Conservation (phyloP, 2,329 filamentous ascomycete species). For the Venturia aucupariae region DNA sequence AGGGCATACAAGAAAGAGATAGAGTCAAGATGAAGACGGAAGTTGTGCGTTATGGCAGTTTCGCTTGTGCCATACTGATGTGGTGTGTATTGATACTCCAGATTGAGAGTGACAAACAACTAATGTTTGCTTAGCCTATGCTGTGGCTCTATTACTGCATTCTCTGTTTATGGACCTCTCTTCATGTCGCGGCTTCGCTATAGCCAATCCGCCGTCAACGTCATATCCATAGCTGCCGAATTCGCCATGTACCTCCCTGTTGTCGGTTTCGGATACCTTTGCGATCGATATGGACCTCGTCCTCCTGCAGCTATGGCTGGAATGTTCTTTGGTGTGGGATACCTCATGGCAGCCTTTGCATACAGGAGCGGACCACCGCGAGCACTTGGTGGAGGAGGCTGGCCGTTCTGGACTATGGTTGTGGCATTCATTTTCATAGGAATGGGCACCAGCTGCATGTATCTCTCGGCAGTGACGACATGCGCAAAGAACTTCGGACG, state of each 20-base stretch:
- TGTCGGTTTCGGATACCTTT: slow-evolving; percentile 78
- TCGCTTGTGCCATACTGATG: slow-evolving; percentile 51
- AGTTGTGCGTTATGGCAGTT: slow-evolving; percentile 45
- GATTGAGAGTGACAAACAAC: background rate
- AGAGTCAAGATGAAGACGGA: slow-evolving; percentile 44
- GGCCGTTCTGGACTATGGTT: slow-evolving; percentile 77
- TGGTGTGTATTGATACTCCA: slow-evolving; percentile 32
- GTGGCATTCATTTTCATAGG: slow-evolving; percentile 76
- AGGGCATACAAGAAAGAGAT: slow-evolving; percentile 50
- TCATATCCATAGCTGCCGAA: slow-evolving; percentile 77
- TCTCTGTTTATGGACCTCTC: slow-evolving; percentile 85
- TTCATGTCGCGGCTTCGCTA: slow-evolving; percentile 83
- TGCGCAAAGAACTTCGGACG: slow-evolving; percentile 97
- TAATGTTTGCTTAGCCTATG: slow-evolving; percentile 46
- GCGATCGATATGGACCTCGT: slow-evolving; percentile 77
- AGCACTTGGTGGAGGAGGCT: slow-evolving; percentile 44
- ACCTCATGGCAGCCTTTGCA: slow-evolving; percentile 70
- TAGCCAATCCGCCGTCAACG: slow-evolving; percentile 85
- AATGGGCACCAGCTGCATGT: slow-evolving; percentile 77
- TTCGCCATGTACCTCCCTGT: slow-evolving; percentile 89
- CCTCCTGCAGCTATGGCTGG: slow-evolving; percentile 66
- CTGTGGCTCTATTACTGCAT: slow-evolving; percentile 85
- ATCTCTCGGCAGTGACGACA: slow-evolving; percentile 82
- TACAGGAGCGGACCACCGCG: slow-evolving; percentile 54
- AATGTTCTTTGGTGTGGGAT: slow-evolving; percentile 68